phyloP scores from a whole-genome alignment of 2,329 filamentous ascomycete genomes.

The Claviceps pazoutovae region DNA sequence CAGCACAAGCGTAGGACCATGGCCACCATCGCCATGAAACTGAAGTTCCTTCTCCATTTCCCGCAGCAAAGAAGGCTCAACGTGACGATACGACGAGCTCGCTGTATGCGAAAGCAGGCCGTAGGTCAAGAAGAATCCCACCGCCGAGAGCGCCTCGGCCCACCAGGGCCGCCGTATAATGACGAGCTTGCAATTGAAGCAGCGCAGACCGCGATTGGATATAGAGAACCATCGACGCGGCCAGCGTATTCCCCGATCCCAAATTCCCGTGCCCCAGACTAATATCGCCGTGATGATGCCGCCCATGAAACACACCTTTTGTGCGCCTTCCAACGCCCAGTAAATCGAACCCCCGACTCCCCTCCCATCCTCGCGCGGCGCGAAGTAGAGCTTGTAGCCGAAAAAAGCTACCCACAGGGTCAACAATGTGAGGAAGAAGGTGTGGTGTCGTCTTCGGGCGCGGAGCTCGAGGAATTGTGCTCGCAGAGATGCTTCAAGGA shows the following conservation, averaged over 20 bases:
- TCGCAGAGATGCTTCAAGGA: constrained; percentile 86
- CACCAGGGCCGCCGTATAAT: constrained; percentile 73
- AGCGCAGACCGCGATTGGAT: constrained; percentile 77
- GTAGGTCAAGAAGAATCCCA: constrained; percentile 67
- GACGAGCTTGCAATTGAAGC: constrained; percentile 93
- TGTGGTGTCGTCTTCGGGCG: constrained; percentile 77
- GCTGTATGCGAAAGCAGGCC: constrained; percentile 53
- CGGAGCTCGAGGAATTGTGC: constrained; percentile 86
- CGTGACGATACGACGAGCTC: constrained; percentile 60
- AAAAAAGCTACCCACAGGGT: constrained; percentile 72
- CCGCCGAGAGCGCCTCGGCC: constrained; percentile 58
- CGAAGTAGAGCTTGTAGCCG: constrained; percentile 79
- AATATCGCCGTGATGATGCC: constrained; percentile 76
- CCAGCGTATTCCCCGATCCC: constrained; percentile 91
- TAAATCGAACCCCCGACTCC: constrained; percentile 90
- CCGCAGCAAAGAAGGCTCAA: constrained; percentile 49
- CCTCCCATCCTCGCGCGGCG: constrained; percentile 87
- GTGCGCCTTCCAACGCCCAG: constrained; percentile 82
- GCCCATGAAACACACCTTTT: constrained; percentile 84
- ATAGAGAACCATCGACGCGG: constrained; percentile 80
- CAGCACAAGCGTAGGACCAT: constrained; percentile 20
- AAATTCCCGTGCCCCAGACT: constrained; percentile 91
- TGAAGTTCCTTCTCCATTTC: constrained; percentile 47
- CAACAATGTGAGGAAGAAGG: constrained; percentile 76
- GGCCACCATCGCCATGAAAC: constrained; percentile 18